These are phyloP conservation scores for Casuarina glauca DNA, from an alignment of 306 rosid species.

Conservation along the genomic window DNA sequence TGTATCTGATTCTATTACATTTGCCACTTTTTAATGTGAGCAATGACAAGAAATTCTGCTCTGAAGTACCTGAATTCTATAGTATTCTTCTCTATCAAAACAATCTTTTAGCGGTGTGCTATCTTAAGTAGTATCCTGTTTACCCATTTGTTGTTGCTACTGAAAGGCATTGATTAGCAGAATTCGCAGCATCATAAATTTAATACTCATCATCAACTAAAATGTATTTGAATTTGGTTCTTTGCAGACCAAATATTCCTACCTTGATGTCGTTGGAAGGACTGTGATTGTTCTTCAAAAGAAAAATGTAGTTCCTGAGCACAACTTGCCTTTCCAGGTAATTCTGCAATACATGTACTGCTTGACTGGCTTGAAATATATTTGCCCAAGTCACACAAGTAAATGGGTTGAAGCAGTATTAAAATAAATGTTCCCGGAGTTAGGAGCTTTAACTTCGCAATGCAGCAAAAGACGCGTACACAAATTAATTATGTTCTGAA, in stretches of 20 bases:
- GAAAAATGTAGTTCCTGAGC: conserved; percentile 91
- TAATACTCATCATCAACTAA: conserved; percentile 20
- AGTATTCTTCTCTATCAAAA: not conserved
- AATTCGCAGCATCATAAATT: conserved; percentile 14
- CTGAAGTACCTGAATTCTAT: too few relatives aligned
- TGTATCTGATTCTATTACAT: not conserved
- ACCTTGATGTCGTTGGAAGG: conserved; percentile 93
- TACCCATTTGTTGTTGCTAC: not conserved
- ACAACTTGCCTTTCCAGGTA: conserved; percentile 87
- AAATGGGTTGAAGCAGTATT: not conserved
- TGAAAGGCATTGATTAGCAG: conserved; percentile 13
- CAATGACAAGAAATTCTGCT: not conserved
- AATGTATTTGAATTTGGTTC: conserved; percentile 25
- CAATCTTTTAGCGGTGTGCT: not conserved
- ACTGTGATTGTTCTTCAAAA: conserved; percentile 85
- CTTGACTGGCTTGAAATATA: conserved; percentile 7
- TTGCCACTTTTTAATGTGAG: not conserved
- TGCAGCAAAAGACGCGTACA: not conserved
- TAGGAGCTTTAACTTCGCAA: not conserved
- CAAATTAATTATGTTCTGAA: not conserved
- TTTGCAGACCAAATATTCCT: conserved; percentile 83
- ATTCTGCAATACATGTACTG: conserved; percentile 17
- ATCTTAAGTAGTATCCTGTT: not conserved
- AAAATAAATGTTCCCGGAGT: not conserved
- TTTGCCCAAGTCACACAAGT: not conserved